These are phyloP conservation scores for Rhodotorula sp. DNA, from an alignment of 1,284 basidiomycete species.

Conservation along the genomic window DNA sequence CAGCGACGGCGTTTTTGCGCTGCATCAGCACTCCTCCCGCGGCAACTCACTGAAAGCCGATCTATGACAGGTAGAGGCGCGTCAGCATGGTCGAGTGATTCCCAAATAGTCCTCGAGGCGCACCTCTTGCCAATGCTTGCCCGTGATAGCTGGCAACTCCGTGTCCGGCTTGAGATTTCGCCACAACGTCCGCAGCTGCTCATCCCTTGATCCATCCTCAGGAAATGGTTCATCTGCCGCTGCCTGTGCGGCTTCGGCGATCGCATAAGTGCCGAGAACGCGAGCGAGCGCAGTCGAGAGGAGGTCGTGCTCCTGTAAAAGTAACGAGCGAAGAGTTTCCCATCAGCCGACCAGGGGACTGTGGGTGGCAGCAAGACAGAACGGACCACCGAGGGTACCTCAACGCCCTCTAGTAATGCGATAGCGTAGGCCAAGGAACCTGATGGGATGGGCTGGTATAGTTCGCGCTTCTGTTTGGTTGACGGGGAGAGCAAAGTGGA, in stretches of 20 bases:
- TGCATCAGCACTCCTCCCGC: too few species aligned
- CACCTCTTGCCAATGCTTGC: constrained; percentile 40
- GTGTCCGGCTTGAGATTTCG: constrained; percentile 20
- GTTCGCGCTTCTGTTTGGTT: not conserved
- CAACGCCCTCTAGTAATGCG: not conserved
- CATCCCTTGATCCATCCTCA: not conserved
- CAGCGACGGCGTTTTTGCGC: too few species aligned
- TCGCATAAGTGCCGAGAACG: constrained; percentile 18
- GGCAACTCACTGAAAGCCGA: constrained; percentile 37
- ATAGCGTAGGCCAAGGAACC: constrained; percentile 9
- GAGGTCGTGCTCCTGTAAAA: constrained; percentile 29
- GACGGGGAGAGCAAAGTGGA: not conserved
- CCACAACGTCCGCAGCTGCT: constrained; percentile 24
- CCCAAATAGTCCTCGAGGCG: not conserved
- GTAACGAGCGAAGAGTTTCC: too few species aligned
- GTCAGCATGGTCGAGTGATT: too few species aligned
- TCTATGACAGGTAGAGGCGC: constrained; percentile 1
- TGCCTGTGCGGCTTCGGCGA: constrained; percentile 19
- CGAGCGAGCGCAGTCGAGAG: constrained; percentile 18
- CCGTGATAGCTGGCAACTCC: not conserved
- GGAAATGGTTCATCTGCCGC: constrained; percentile 3
- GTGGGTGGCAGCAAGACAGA: not conserved
- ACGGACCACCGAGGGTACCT: not conserved
- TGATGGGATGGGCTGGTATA: not conserved
- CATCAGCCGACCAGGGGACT: not conserved